Evolutionary conservation across 495 filamentous ascomycete species (phyloP).

Genomic region (Penicillium crystallinum): DNA sequence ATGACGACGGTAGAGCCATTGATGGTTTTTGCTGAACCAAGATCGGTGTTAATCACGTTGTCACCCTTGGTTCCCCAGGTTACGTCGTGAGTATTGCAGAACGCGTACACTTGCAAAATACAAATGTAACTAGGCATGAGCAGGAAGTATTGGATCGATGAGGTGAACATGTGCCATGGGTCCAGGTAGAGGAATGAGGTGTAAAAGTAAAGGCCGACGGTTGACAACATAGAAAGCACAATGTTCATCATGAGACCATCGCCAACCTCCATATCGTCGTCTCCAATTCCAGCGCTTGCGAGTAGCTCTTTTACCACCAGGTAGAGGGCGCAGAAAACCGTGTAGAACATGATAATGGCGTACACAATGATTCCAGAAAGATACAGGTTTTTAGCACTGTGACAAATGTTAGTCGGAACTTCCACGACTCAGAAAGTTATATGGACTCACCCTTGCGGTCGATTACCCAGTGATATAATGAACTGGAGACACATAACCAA

Average conservation of each 20-base stretch:
- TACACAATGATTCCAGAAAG: conserved; percentile 81
- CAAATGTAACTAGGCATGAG: conserved; percentile 93
- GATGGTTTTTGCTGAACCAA: conserved; percentile 72
- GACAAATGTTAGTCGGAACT: conserved; percentile 5
- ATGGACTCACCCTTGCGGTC: conserved; percentile 72
- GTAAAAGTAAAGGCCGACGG: conserved; percentile 91
- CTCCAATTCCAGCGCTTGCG: conserved; percentile 37
- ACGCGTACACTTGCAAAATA: conserved; percentile 96
- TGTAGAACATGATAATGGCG: conserved; percentile 93
- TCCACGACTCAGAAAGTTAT: neutral
- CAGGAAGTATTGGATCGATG: conserved; percentile 85
- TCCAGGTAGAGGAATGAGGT: conserved; percentile 95
- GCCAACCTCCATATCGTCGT: conserved; percentile 52
- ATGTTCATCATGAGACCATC: conserved; percentile 93
- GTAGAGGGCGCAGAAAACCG: conserved; percentile 78
- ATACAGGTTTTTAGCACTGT: conserved; percentile 81
- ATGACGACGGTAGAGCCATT: conserved; percentile 66
- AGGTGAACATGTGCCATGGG: conserved; percentile 99
- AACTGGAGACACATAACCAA: conserved; percentile 92
- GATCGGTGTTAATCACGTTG: conserved; percentile 86
- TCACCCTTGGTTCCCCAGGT: conserved; percentile 99
- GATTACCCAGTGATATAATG: conserved; percentile 96
- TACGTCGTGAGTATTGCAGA: conserved; percentile 99
- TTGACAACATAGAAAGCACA: conserved; percentile 82
- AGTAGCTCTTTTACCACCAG: conserved; percentile 78